Conservation (phyloP, 768 basidiomycete genomes). For the Boletales sp. region DNA sequence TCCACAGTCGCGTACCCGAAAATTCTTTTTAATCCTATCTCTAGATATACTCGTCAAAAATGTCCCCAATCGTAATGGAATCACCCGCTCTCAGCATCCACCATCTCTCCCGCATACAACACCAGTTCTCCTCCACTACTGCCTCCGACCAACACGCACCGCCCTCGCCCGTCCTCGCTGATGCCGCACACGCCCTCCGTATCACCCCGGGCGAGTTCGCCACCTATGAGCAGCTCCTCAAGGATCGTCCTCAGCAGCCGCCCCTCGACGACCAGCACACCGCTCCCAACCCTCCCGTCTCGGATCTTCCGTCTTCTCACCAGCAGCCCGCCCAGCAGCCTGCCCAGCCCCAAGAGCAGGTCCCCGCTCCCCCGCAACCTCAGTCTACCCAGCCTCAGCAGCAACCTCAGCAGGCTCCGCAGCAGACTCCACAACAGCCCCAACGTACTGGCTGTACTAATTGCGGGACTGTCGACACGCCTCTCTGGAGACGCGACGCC, state of each 20-base stretch:
- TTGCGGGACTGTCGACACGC: conserved; percentile 75
- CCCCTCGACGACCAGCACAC: conserved; percentile 13
- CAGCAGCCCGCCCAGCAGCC: conserved; percentile 12
- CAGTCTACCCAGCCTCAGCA: conserved; percentile 1
- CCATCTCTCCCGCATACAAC: conserved; percentile 48
- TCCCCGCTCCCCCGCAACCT: conserved; percentile 23
- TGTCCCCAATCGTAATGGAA: conserved; percentile 60
- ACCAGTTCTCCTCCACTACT: conserved; percentile 38
- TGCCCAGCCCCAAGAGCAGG: conserved; percentile 23
- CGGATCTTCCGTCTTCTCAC: neutral
- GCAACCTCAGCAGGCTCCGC: conserved; percentile 22
- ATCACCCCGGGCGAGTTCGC: conserved; percentile 27
- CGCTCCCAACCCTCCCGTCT: conserved; percentile 6
- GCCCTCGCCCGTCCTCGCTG: conserved; percentile 19
- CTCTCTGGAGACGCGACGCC: conserved; percentile 79
- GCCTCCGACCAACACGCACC: conserved; percentile 28
- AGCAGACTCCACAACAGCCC: conserved; percentile 32
- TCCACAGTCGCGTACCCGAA: conserved; percentile 20
- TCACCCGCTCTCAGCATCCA: conserved; percentile 50
- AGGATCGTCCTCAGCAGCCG: conserved; percentile 26
- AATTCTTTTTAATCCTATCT: conserved; percentile 30
- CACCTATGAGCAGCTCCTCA: conserved; percentile 29
- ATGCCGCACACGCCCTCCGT: conserved; percentile 23
- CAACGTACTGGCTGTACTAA: conserved; percentile 56
- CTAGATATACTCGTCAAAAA: conserved; percentile 32